Evolutionary conservation across 768 basidiomycete genomes (phyloP).

Genomic region (Phanerodontia chrysosporium): DNA sequence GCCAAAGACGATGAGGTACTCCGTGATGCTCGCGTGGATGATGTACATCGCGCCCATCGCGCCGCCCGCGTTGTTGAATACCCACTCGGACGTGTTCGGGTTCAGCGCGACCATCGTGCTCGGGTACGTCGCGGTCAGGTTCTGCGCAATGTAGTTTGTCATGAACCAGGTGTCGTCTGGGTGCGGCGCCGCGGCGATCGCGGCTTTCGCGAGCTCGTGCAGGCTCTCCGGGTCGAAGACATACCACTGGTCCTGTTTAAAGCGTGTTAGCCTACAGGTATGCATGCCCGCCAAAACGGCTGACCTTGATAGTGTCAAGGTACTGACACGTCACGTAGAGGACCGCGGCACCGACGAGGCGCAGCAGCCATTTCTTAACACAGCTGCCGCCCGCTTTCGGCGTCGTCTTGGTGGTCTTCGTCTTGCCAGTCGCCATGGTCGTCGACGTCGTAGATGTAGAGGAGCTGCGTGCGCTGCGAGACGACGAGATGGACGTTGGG

Average conservation of each 20-base stretch:
- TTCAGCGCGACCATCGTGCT: constrained; percentile 50
- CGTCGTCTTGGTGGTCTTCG: constrained; percentile 1
- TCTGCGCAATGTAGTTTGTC: constrained; percentile 75
- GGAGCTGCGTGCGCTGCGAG: background rate
- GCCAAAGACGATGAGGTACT: constrained; percentile 95
- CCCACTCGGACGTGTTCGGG: constrained; percentile 74
- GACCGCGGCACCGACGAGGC: constrained; percentile 23
- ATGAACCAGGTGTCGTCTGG: constrained; percentile 67
- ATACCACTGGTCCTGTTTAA: constrained; percentile 77
- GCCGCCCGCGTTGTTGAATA: constrained; percentile 96
- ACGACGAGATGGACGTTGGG: background rate
- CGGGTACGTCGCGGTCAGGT: constrained; percentile 74
- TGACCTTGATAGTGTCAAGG: constrained; percentile 64
- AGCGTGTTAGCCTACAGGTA: background rate
- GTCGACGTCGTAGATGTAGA: background rate
- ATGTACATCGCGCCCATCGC: constrained; percentile 99
- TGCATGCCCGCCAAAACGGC: constrained; percentile 7
- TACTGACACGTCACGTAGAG: constrained; percentile 38
- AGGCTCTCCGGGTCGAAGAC: constrained; percentile 71
- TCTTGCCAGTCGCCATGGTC: constrained; percentile 3
- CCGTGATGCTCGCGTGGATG: constrained; percentile 94
- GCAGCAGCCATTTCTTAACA: constrained; percentile 31
- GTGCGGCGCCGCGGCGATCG: constrained; percentile 51
- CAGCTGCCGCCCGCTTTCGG: background rate
- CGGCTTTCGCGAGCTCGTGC: constrained; percentile 69